Evolutionary conservation across 2,329 filamentous ascomycete genomes (phyloP).

Genomic region (Zarea fungicola): DNA sequence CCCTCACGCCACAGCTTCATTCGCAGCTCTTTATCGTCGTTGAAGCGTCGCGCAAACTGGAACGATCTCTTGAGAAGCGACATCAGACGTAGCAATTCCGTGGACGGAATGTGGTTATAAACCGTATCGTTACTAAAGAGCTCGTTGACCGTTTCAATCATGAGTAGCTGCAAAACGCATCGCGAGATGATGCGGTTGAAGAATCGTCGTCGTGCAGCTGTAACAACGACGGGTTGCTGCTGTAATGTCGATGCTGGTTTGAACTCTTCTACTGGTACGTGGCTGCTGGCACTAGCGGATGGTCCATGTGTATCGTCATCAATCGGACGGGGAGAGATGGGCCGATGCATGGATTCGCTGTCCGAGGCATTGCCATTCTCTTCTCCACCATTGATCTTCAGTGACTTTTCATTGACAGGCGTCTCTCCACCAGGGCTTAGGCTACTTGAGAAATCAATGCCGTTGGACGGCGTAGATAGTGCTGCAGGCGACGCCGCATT

Average conservation of each 20-base stretch:
- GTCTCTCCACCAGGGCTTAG: slow-evolving; percentile 37
- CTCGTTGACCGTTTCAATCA: slow-evolving; percentile 99
- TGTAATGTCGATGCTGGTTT: slow-evolving; percentile 70
- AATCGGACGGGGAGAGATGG: slow-evolving; percentile 23
- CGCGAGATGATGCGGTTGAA: slow-evolving; percentile 99
- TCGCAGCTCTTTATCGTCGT: slow-evolving; percentile 91
- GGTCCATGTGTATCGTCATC: slow-evolving; percentile 32
- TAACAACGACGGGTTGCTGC: slow-evolving; percentile 87
- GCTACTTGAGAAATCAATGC: slow-evolving; percentile 43
- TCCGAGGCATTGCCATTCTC: slow-evolving; percentile 30
- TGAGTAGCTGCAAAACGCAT: slow-evolving; percentile 92
- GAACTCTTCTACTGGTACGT: slow-evolving; percentile 73
- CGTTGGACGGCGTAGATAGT: slow-evolving; percentile 47
- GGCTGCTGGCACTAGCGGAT: slow-evolving; percentile 27
- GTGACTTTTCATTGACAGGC: slow-evolving; percentile 47
- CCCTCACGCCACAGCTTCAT: slow-evolving; percentile 95
- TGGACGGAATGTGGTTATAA: slow-evolving; percentile 86
- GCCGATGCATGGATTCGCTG: slow-evolving; percentile 27
- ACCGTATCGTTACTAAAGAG: slow-evolving; percentile 96
- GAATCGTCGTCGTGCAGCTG: slow-evolving; percentile 84
- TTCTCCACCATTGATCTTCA: slow-evolving; percentile 55
- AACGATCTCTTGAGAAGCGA: slow-evolving; percentile 90
- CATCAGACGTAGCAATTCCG: slow-evolving; percentile 89
- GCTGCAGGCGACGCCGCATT: slow-evolving; percentile 50
- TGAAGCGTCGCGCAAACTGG: slow-evolving; percentile 95